Evolutionary conservation across 1,284 basidiomycete genomes (phyloP), one percentile per base, ranked within the genome.

Genomic region (Pascua sp.): DNA sequence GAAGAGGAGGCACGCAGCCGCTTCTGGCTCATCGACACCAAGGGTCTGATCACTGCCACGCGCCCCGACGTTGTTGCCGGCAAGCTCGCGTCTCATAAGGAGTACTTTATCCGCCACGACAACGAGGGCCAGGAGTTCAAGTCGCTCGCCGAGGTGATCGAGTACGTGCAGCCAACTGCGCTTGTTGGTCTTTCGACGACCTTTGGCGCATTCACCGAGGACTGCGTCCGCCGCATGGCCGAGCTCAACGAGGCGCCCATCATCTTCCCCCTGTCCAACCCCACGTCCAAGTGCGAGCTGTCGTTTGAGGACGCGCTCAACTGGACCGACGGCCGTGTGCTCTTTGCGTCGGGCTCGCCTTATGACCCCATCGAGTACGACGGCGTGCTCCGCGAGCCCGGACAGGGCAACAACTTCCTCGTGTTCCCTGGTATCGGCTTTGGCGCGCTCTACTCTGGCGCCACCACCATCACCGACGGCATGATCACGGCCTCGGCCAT

Each of bases 231-330:
- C 66, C 80, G 83, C 11, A 94, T 98, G 91, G 85, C 87, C n/a
- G 81, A 84, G 49, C 81, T 90, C 65, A 96, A 95, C 79, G 16
- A 60, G 39, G 60, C 67, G 18, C 93, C 94, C 32, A 94, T 96
- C 80, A 86, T 97, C 75, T 96, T 97, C 83, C 91, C 94, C 49
- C 85, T 97, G n/a, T 92, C 90, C 40, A 98, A 97, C 80, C 94
- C 94, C 37, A 87, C 90, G 48, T 81, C 83, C 49, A 84, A 92
- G 56, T 90, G 88, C 42, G 90, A 91, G 73, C 64, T 76, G 7
- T 65, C 79, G 38, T 96, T 92, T 76, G 80, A 87, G 57, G 89
- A 94, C 64, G 91, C 92, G 1, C 84, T 96, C 56, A 79, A 83
- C 54, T 85, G 88, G 78, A 83, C 81, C 15, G 67, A 81, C 56